These are phyloP conservation scores for Hamamelis virginiana DNA, from an alignment of 164 flowering plant genomes.

Conservation along the genomic window DNA sequence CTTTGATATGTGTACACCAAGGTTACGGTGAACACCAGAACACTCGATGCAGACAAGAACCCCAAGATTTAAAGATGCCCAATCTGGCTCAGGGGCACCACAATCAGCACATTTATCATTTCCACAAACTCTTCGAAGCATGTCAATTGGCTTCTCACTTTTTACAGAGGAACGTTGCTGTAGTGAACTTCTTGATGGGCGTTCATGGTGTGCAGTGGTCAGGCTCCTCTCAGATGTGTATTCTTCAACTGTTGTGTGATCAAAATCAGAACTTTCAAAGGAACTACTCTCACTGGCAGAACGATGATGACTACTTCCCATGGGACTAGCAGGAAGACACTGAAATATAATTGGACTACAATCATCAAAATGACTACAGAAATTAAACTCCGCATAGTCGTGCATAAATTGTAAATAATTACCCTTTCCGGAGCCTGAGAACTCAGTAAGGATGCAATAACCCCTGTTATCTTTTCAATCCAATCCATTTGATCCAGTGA, in stretches of 20 bases:
- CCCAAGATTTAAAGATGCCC: constrained; percentile 98
- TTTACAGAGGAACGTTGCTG: constrained; percentile 52
- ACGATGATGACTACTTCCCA: constrained; percentile 62
- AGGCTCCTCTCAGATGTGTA: constrained; percentile 48
- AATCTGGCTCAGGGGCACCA: constrained; percentile 94
- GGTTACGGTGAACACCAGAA: constrained; percentile 98
- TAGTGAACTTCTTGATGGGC: constrained; percentile 44
- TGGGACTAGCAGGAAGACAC: constrained; percentile 43
- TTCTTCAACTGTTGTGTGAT: constrained; percentile 57
- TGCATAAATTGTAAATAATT: constrained; percentile 11
- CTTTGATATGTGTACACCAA: constrained; percentile 91
- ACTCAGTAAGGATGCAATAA: constrained; percentile 92
- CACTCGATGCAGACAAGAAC: constrained; percentile 97
- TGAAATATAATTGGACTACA: constrained; percentile 20
- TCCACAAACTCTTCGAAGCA: constrained; percentile 70
- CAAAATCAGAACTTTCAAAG: constrained; percentile 78
- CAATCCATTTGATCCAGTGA: constrained; percentile 99
- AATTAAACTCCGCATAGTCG: not conserved
- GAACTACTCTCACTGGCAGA: constrained; percentile 86
- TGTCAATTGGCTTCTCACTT: constrained; percentile 78
- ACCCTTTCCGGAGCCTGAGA: constrained; percentile 84
- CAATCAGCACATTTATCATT: constrained; percentile 98
- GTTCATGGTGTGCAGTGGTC: constrained; percentile 47
- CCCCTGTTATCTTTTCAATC: constrained; percentile 99
- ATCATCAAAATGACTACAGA: constrained; percentile 9